phyloP scores from a whole-genome alignment of 2,329 filamentous ascomycete species.

The Chalara sp. region DNA sequence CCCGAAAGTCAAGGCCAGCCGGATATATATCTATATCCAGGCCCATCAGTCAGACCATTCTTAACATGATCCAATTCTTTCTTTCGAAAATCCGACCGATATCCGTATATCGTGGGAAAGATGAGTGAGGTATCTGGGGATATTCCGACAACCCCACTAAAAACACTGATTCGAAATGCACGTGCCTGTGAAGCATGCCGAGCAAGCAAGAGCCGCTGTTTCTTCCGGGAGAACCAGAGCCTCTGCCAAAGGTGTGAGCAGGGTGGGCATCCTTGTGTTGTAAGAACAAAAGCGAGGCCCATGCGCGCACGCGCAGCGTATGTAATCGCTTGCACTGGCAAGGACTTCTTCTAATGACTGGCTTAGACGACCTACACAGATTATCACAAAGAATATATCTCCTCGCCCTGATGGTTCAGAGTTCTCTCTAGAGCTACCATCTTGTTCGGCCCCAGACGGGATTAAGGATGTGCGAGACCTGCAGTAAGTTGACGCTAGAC shows the following conservation, averaged over 20 bases:
- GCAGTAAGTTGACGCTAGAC: neutral
- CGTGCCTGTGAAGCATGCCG: slow-evolving; percentile 25
- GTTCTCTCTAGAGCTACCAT: slow-evolving; percentile 21
- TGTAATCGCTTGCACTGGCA: neutral
- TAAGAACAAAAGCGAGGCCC: slow-evolving; percentile 23
- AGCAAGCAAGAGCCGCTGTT: slow-evolving; percentile 23
- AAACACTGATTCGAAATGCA: slow-evolving; percentile 18
- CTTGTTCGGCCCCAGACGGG: slow-evolving; percentile 13
- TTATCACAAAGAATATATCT: slow-evolving; percentile 1
- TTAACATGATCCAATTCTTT: no score
- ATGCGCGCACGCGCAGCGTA: slow-evolving; percentile 17
- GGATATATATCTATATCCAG: neutral
- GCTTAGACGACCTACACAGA: slow-evolving; percentile 4
- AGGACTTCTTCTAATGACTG: neutral
- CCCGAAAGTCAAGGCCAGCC: neutral
- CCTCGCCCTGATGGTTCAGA: slow-evolving; percentile 7
- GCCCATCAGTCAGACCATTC: neutral
- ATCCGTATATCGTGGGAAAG: neutral
- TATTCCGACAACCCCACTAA: neutral
- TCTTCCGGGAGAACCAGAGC: slow-evolving; percentile 12
- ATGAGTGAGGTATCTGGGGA: neutral
- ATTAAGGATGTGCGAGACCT: slow-evolving; percentile 14
- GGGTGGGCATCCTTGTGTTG: slow-evolving; percentile 18
- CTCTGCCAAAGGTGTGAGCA: slow-evolving; percentile 22
- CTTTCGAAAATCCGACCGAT: neutral